These are phyloP conservation scores for Leccinum arenicola DNA, from an alignment of 768 basidiomycete species.

Conservation along the genomic window DNA sequence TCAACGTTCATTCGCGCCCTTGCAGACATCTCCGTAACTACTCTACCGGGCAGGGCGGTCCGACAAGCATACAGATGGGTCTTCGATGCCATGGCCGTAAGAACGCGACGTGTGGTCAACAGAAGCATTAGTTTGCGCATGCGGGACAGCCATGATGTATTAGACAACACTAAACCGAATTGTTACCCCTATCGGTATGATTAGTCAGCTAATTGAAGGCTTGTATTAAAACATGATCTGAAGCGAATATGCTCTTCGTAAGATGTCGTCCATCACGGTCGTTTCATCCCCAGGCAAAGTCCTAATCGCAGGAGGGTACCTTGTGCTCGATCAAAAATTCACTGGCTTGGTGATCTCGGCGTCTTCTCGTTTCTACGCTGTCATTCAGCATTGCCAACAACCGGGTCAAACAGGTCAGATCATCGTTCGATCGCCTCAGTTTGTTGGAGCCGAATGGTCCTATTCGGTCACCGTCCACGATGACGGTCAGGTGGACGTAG, in stretches of 20 bases:
- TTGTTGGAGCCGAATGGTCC: constrained; percentile 60
- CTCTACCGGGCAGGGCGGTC: constrained; percentile 50
- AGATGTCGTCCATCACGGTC: constrained; percentile 66
- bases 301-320: constrained; percentile 92
- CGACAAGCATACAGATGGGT: constrained; percentile 73
- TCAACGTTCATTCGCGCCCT: constrained; percentile 94
- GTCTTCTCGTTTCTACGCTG: constrained; percentile 91
- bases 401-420: constrained; percentile 36
- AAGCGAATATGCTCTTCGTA: constrained; percentile 1
- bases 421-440: constrained; percentile 87
- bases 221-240: not conserved
- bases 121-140: constrained; percentile 86
- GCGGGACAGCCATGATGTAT: constrained; percentile 53
- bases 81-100: constrained; percentile 94
- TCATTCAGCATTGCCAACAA: constrained; percentile 42
- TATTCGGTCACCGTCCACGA: constrained; percentile 37
- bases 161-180: too few relatives aligned
- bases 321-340: constrained; percentile 86
- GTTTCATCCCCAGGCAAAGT: constrained; percentile 96
- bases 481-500: constrained; percentile 24
- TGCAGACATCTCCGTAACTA: constrained; percentile 81
- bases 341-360: constrained; percentile 89
- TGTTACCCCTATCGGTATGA: constrained; percentile 31
- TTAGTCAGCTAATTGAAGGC: constrained; percentile 28
- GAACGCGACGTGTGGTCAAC: constrained; percentile 80